A percentile compares a stretch with the other conserved stretches of the same genome.
Evolutionary conservation across 495 filamentous ascomycete genomes (phyloP).

Genomic region (Aspergillus affinis): DNA sequence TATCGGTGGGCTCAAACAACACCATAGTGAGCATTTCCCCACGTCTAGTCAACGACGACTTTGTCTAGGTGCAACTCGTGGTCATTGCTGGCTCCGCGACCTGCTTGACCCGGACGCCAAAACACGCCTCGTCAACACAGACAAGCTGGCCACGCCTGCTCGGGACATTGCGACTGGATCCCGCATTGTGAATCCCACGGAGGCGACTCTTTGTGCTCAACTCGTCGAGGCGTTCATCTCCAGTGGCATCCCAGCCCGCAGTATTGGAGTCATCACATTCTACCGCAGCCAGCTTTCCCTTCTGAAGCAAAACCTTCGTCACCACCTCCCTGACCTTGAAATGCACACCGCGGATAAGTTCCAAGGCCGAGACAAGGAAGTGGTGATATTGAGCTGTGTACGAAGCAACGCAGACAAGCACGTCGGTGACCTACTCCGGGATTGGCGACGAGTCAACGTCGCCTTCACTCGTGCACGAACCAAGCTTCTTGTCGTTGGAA

Average conservation of each 20-base stretch:
- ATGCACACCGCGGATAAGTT: conserved; percentile 97
- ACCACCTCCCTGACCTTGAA: conserved; percentile 62
- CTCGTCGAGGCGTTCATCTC: conserved; percentile 76
- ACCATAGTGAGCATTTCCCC: conserved; percentile 47
- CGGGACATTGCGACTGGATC: conserved; percentile 73
- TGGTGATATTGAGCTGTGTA: conserved; percentile 82
- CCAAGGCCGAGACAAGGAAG: conserved; percentile 92
- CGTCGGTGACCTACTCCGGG: conserved; percentile 85
- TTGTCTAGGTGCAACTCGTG: conserved; percentile 51
- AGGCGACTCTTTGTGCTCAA: conserved; percentile 71
- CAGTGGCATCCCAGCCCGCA: conserved; percentile 67
- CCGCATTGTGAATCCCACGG: conserved; percentile 80
- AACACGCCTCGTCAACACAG: conserved; percentile 87
- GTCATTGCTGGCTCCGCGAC: conserved; percentile 80
- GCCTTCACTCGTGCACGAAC: conserved; percentile 88
- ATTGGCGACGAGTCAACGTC: conserved; percentile 93
- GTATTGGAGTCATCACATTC: conserved; percentile 97
- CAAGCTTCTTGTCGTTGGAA: conserved; percentile 86
- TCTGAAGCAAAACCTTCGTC: conserved; percentile 55
- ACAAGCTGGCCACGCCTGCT: conserved; percentile 60
- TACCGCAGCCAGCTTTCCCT: conserved; percentile 87
- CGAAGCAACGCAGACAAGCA: conserved; percentile 75
- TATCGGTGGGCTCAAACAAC: conserved; percentile 55
- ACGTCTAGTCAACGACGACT: conserved; percentile 33
- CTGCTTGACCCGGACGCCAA: conserved; percentile 66